phyloP scores from a whole-genome alignment of 1,139 yeast species.

The Barnettozyma hawaiiensis region DNA sequence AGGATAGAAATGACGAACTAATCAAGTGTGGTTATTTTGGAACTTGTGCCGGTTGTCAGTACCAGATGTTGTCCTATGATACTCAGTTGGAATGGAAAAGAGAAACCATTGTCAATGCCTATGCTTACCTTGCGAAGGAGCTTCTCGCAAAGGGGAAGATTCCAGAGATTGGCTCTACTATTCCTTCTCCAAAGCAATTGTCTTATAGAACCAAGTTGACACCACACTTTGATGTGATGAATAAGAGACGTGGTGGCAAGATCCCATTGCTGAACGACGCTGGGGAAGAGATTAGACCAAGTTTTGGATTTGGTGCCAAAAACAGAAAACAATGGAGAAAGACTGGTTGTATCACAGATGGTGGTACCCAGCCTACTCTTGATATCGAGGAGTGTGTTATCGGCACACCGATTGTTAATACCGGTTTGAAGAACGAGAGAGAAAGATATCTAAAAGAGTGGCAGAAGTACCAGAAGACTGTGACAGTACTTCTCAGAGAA shows the following conservation, averaged over 20 bases:
- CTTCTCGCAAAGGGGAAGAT: constrained; percentile 37
- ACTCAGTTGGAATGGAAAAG: constrained; percentile 70
- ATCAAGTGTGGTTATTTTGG: constrained; percentile 74
- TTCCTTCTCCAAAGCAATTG: constrained; percentile 73
- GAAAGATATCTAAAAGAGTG: constrained; percentile 44
- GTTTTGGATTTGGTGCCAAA: constrained; percentile 84
- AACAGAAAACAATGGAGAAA: constrained; percentile 69
- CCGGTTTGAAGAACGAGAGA: constrained; percentile 72
- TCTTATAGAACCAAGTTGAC: constrained; percentile 87
- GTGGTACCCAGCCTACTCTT: constrained; percentile 50
- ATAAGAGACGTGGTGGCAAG: constrained; percentile 27
- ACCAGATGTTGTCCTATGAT: constrained; percentile 69
- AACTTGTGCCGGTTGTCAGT: constrained; percentile 88
- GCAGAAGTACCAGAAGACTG: constrained; percentile 68
- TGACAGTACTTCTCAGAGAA: constrained; percentile 81
- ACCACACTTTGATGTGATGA: constrained; percentile 91
- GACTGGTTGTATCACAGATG: constrained; percentile 29
- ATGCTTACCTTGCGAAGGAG: constrained; percentile 61
- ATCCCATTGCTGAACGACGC: constrained; percentile 25
- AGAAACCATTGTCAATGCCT: constrained; percentile 76
- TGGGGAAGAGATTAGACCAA: constrained; percentile 40
- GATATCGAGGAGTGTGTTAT: constrained; percentile 93
- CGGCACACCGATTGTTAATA: constrained; percentile 74
- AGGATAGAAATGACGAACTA: constrained; percentile 46
- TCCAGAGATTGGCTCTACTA: constrained; percentile 62